Percentiles rank a stretch among this genome's conserved stretches.
Evolutionary conservation across 2,329 filamentous ascomycete genomes (phyloP).

Genomic region (Verticillium zaregamsianum): DNA sequence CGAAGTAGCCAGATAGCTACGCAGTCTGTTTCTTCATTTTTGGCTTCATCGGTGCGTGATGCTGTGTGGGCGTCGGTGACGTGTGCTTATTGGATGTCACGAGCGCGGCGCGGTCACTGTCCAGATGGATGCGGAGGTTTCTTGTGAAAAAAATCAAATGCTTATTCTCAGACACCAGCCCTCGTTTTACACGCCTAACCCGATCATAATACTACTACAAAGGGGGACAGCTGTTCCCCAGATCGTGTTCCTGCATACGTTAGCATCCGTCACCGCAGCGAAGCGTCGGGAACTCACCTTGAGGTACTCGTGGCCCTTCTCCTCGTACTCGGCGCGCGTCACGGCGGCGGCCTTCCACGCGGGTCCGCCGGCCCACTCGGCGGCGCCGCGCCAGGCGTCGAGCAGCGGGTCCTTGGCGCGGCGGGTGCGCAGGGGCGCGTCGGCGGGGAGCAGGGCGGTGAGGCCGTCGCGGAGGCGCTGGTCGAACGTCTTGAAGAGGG

Average conservation of each 20-base stretch:
- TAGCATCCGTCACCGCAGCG: slow-evolving; percentile 2
- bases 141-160: not conserved
- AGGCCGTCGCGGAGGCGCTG: slow-evolving; percentile 73
- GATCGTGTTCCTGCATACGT: slow-evolving; percentile 54
- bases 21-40: not conserved
- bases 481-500: slow-evolving; percentile 81
- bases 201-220: slow-evolving; percentile 24
- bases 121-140: too few relatives aligned
- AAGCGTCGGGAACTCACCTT: slow-evolving; percentile 53
- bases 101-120: too few relatives aligned
- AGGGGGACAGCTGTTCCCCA: slow-evolving; percentile 55
- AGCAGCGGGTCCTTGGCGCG: slow-evolving; percentile 71
- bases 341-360: slow-evolving; percentile 64
- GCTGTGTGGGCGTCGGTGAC: not conserved
- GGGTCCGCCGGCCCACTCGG: slow-evolving; percentile 68
- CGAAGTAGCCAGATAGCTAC: not conserved
- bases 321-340: slow-evolving; percentile 76
- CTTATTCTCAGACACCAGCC: not conserved
- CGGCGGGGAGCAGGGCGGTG: slow-evolving; percentile 65
- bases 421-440: slow-evolving; percentile 63
- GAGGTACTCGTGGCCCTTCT: slow-evolving; percentile 92
- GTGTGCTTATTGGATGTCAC: too few relatives aligned
- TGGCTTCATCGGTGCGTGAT: not conserved
- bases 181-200: not conserved
- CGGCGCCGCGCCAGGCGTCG: slow-evolving; percentile 93